phyloP scores from a whole-genome alignment of 352 stramenopile species.

The Pythium volutum region DNA sequence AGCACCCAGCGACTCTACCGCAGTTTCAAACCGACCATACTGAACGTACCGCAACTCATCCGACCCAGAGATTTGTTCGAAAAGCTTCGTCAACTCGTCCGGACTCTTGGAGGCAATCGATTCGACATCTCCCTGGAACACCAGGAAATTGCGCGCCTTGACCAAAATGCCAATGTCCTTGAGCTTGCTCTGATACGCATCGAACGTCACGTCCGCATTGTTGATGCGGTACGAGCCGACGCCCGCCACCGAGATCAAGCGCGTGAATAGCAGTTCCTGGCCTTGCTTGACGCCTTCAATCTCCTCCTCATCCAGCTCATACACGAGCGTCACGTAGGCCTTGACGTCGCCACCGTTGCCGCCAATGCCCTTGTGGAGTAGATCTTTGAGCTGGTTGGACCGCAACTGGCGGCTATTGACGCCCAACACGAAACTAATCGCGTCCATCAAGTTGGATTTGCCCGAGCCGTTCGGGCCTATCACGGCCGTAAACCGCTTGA shows the following conservation, averaged over 20 bases:
- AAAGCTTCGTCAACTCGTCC: conserved; percentile 94
- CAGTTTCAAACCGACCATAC: neutral
- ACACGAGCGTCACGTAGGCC: conserved; percentile 94
- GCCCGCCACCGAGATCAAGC: conserved; percentile 92
- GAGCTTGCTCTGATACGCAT: conserved; percentile 93
- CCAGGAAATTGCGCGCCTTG: conserved; percentile 99
- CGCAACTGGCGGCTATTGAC: conserved; percentile 96
- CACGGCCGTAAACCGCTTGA: conserved; percentile 97
- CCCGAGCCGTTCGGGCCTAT: conserved; percentile 97
- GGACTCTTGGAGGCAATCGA: conserved; percentile 95
- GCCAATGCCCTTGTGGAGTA: conserved; percentile 91
- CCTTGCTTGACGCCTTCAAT: conserved; percentile 36
- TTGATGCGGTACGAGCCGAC: conserved; percentile 82
- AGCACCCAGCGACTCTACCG: neutral
- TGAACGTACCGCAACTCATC: conserved; percentile 68
- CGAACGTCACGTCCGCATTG: conserved; percentile 75
- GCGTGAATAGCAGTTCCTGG: conserved; percentile 90
- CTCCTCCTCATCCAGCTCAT: conserved; percentile 77
- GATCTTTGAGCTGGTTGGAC: conserved; percentile 94
- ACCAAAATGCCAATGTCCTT: conserved; percentile 97
- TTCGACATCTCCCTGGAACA: conserved; percentile 99
- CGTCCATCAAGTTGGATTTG: conserved; percentile 95
- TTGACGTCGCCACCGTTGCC: conserved; percentile 23
- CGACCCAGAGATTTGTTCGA: conserved; percentile 96
- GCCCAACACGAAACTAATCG: conserved; percentile 98